A percentile compares a stretch with the other conserved stretches of the same genome.
These are phyloP conservation scores for Irpex sp. DNA, from an alignment of 1,284 basidiomycete species.

Conservation along the genomic window DNA sequence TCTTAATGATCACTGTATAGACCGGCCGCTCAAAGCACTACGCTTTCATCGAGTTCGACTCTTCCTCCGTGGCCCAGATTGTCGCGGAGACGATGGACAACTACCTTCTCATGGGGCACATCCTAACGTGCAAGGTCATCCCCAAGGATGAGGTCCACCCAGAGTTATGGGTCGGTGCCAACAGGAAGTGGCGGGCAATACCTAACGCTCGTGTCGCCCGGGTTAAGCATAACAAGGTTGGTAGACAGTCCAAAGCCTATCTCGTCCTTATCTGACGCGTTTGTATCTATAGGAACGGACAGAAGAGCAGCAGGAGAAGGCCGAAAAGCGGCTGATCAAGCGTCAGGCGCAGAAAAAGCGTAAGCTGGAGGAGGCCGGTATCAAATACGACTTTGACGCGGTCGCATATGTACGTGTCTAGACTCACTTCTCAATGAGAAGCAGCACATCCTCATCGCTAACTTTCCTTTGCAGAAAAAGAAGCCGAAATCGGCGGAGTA, in stretches of 20 bases:
- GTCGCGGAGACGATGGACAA: conserved; percentile 99
- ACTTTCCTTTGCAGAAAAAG: conserved; percentile 18
- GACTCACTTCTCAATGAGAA: too few species aligned
- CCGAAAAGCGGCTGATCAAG: conserved; percentile 68
- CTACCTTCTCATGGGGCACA: conserved; percentile 92
- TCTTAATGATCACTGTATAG: conserved; percentile 34
- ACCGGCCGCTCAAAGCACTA: conserved; percentile 97
- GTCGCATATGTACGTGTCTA: conserved; percentile 57
- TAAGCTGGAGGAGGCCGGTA: conserved; percentile 78
- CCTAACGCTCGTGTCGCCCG: conserved; percentile 72
- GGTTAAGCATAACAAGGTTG: conserved; percentile 77
- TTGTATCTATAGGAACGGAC: conserved; percentile 59
- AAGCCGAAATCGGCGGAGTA: conserved; percentile 21
- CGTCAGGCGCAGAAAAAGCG: conserved; percentile 76
- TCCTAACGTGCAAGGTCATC: conserved; percentile 84
- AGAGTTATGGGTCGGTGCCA: conserved; percentile 95
- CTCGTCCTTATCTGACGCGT: conserved; percentile 4
- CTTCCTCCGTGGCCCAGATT: conserved; percentile 85
- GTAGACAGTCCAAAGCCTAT: too few species aligned
- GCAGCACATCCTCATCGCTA: not conserved
- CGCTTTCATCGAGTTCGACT: conserved; percentile 93
- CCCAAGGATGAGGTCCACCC: conserved; percentile 88
- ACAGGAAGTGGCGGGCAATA: conserved; percentile 81
- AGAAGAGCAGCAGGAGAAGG: conserved; percentile 62
- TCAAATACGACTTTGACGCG: conserved; percentile 83